These are phyloP conservation scores for Oryza meridionalis DNA, from an alignment of 176 grass and related monocot genomes.

Conservation along the genomic window DNA sequence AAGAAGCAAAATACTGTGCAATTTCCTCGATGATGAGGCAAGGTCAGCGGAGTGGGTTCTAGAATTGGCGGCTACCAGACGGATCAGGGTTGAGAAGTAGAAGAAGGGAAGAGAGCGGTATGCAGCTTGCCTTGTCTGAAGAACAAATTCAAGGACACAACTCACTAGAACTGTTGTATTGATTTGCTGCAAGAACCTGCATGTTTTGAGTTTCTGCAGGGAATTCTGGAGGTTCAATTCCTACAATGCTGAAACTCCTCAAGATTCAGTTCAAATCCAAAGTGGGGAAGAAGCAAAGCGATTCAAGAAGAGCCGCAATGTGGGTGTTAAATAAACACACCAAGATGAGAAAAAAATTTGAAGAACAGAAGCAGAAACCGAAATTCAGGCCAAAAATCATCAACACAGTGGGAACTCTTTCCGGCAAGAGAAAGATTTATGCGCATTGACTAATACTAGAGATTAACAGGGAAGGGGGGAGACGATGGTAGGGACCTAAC, in stretches of 20 bases:
- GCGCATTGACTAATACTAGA: background rate
- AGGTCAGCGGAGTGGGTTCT: conserved; percentile 17
- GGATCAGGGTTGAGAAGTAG: conserved; percentile 9
- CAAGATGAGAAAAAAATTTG: background rate
- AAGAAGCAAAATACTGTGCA: background rate
- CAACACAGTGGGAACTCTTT: background rate
- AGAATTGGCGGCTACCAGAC: background rate
- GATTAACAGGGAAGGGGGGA: background rate
- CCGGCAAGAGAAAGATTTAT: background rate
- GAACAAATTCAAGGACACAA: background rate
- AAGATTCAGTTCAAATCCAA: background rate
- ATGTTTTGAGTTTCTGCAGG: background rate
- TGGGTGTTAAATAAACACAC: background rate
- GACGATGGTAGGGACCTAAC: conserved; percentile 14
- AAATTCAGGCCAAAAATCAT: background rate
- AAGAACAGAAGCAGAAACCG: background rate
- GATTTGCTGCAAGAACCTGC: background rate
- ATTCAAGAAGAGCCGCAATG: background rate
- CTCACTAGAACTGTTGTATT: background rate
- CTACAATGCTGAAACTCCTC: background rate
- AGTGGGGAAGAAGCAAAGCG: background rate
- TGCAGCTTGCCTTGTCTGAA: background rate
- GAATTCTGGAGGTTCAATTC: background rate
- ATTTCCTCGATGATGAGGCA: background rate
- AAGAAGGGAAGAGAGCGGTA: background rate